phyloP scores from a whole-genome alignment of 176 grass and related monocot genomes.

The Lolium perenne region DNA sequence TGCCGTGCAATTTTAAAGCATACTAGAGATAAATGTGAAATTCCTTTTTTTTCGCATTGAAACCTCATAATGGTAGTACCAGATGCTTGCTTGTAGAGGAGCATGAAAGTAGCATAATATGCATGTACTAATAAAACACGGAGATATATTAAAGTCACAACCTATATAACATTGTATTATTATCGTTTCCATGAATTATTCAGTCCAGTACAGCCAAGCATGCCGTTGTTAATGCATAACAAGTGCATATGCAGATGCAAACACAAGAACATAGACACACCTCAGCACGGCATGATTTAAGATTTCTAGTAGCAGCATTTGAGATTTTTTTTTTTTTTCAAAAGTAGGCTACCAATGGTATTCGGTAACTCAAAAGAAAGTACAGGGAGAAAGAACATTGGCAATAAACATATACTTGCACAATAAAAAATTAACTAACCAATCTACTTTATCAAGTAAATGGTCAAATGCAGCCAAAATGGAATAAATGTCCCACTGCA shows the following conservation, averaged over 20 bases:
- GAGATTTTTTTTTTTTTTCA: neutral
- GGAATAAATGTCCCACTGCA: conserved; percentile 2
- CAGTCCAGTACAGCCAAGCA: neutral
- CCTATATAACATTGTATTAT: neutral
- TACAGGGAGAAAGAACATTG: neutral
- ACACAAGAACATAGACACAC: conserved; percentile 3
- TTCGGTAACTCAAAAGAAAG: neutral
- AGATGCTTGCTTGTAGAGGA: conserved; percentile 22
- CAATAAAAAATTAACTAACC: conserved; percentile 20
- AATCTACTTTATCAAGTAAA: neutral
- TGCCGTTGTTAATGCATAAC: neutral
- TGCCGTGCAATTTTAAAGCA: conserved; percentile 3
- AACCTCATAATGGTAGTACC: neutral
- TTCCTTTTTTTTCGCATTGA: conserved; percentile 18
- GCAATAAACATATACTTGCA: conserved; percentile 8
- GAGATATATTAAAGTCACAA: conserved; percentile 18
- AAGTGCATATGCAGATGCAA: conserved; percentile 25
- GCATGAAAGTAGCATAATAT: neutral
- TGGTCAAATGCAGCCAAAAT: conserved; percentile 9
- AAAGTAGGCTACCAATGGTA: neutral
- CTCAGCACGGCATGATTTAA: conserved; percentile 4
- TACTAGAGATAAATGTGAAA: conserved; percentile 6
- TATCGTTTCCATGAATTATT: conserved; percentile 26
- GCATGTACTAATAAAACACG: neutral
- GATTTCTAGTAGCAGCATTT: conserved; percentile 22